Conservation (phyloP, 768 basidiomycete genomes). For the Sarcodon sp. region DNA sequence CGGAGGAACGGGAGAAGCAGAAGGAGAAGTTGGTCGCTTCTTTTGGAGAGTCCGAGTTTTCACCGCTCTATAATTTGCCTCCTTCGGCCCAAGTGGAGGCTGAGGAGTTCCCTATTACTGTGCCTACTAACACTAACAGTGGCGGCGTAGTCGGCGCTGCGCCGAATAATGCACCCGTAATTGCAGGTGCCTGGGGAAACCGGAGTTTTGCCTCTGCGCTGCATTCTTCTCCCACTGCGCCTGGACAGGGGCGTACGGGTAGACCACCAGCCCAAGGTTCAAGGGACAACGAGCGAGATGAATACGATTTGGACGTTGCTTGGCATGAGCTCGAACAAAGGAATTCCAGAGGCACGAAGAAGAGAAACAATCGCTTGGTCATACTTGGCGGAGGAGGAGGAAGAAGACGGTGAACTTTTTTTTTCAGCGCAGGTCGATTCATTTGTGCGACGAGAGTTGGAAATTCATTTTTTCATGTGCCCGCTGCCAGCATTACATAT, state of each 20-base stretch:
- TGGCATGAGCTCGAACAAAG: slow-evolving; percentile 73
- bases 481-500: too few species aligned
- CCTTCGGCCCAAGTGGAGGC: slow-evolving; percentile 50
- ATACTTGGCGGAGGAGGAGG: slow-evolving; percentile 55
- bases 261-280: slow-evolving; percentile 13
- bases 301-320: slow-evolving; percentile 67
- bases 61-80: too few species aligned
- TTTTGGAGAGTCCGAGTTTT: neutral
- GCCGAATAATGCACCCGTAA: neutral
- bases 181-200: slow-evolving; percentile 60
- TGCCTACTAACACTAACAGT: neutral
- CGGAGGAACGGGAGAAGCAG: slow-evolving; percentile 64
- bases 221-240: slow-evolving; percentile 17
- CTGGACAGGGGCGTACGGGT: neutral
- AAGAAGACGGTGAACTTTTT: slow-evolving; percentile 24
- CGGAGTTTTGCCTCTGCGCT: slow-evolving; percentile 76
- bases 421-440: neutral
- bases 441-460: neutral
- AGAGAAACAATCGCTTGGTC: slow-evolving; percentile 51
- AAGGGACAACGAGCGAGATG: slow-evolving; percentile 31
- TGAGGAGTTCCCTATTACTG: slow-evolving; percentile 9
- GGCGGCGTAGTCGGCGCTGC: slow-evolving; percentile 1
- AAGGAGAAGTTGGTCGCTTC: slow-evolving; percentile 22
- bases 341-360: slow-evolving; percentile 31
- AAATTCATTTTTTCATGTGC: neutral